phyloP scores from a whole-genome alignment of 2,329 filamentous ascomycete species.

The Ophiostoma sp. region DNA sequence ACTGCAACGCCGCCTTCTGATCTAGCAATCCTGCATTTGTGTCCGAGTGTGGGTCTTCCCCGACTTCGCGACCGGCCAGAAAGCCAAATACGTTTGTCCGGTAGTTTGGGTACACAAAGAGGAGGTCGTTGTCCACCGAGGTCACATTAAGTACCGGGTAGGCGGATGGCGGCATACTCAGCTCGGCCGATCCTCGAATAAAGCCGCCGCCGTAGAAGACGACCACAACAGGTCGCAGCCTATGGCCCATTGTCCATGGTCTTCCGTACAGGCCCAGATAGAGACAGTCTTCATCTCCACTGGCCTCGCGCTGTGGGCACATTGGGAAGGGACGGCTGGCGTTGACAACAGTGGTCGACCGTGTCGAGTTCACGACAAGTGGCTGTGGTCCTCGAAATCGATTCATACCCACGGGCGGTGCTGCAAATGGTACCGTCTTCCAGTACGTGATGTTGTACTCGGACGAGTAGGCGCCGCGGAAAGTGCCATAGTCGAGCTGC shows the following conservation, averaged over 20 bases:
- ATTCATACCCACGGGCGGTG: slow-evolving; percentile 57
- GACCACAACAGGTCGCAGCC: slow-evolving; percentile 57
- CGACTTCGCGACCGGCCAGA: slow-evolving; percentile 50
- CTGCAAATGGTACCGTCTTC: slow-evolving; percentile 61
- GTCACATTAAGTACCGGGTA: slow-evolving; percentile 61
- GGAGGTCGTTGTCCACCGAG: slow-evolving; percentile 46
- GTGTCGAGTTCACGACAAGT: slow-evolving; percentile 46
- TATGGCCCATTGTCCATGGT: slow-evolving; percentile 47
- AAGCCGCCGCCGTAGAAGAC: slow-evolving; percentile 64
- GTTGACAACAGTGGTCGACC: slow-evolving; percentile 48
- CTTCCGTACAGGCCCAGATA: slow-evolving; percentile 61
- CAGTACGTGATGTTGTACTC: slow-evolving; percentile 60
- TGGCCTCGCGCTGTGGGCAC: slow-evolving; percentile 56
- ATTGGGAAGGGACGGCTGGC: slow-evolving; percentile 57
- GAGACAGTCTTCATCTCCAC: slow-evolving; percentile 60
- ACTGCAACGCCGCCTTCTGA: slow-evolving; percentile 50
- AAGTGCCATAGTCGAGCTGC: slow-evolving; percentile 50
- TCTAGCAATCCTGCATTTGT: slow-evolving; percentile 53
- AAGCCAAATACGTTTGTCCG: slow-evolving; percentile 59
- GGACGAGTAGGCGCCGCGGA: slow-evolving; percentile 52
- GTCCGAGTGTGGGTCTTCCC: slow-evolving; percentile 45
- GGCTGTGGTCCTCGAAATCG: slow-evolving; percentile 63
- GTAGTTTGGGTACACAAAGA: slow-evolving; percentile 52
- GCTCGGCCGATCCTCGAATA: slow-evolving; percentile 57
- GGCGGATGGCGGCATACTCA: slow-evolving; percentile 55